Conservation (phyloP, 768 basidiomycete species). For the Goffeauzyma gilvescens region DNA sequence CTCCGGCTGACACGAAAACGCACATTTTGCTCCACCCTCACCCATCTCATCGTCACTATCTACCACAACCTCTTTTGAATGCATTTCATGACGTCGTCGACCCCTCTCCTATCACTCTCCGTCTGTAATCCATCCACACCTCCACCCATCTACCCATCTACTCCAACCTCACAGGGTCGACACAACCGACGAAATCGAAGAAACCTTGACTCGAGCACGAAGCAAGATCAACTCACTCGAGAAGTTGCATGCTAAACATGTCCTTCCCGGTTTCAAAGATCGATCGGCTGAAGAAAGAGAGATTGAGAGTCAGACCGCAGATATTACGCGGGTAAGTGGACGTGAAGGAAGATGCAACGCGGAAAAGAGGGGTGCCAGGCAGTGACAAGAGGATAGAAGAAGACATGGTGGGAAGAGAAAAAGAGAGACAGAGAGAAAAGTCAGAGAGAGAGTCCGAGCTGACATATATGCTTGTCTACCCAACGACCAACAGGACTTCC, state of each 20-base stretch:
- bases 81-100: no score
- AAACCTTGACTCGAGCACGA: constrained; percentile 47
- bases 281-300: constrained; percentile 81
- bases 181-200: constrained; percentile 70
- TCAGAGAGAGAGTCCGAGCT: no score
- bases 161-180: no score
- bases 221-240: constrained; percentile 72
- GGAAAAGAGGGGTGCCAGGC: no score
- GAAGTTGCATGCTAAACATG: constrained; percentile 88
- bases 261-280: constrained; percentile 89
- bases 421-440: no score
- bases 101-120: no score
- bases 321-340: constrained; percentile 67
- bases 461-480: no score
- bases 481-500: constrained; percentile 58
- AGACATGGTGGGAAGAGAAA: no score
- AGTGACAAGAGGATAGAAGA: no score
- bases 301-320: constrained; percentile 64
- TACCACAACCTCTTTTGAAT: neutral
- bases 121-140: constrained; percentile 3
- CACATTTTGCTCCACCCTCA: neutral
- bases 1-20: neutral
- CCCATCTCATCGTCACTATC: neutral
- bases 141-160: no score
- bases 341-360: no score